Conservation (phyloP, 306 rosid species). For the Ormosia emarginata region DNA sequence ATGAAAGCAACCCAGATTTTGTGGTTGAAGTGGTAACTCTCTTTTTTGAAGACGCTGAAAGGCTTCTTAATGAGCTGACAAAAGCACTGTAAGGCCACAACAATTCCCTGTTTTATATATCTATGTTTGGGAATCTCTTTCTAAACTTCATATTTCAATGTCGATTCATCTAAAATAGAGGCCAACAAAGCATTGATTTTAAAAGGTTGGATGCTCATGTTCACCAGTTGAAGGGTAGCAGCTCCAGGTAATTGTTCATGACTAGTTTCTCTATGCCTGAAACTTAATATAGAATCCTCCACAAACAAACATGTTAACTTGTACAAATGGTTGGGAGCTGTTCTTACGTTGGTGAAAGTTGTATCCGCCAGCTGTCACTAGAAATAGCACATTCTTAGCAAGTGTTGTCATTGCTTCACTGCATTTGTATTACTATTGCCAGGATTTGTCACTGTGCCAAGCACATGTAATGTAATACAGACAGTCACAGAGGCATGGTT, state of each 20-base stretch:
- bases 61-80: slow-evolving; percentile 63
- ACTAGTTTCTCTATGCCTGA: background rate
- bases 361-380: background rate
- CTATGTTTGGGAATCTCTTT: background rate
- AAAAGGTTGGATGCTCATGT: slow-evolving; percentile 66
- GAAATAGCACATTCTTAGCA: background rate
- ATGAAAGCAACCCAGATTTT: slow-evolving; percentile 81
- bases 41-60: slow-evolving; percentile 71
- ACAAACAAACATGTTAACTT: background rate
- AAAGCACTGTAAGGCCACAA: slow-evolving; percentile 50
- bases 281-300: background rate
- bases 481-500: background rate
- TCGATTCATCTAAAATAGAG: slow-evolving; percentile 33
- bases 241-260: slow-evolving; percentile 63
- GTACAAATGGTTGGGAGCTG: background rate
- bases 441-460: background rate
- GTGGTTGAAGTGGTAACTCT: slow-evolving; percentile 76
- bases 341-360: background rate
- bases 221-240: slow-evolving; percentile 94
- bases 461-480: background rate
- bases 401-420: background rate
- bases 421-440: background rate
- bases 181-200: slow-evolving; percentile 51
- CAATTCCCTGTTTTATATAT: background rate
- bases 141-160: background rate